A percentile compares a stretch with the other conserved stretches of the same genome.
Evolutionary conservation across 495 filamentous ascomycete genomes (phyloP).

Genomic region (Penicillium desertorum): DNA sequence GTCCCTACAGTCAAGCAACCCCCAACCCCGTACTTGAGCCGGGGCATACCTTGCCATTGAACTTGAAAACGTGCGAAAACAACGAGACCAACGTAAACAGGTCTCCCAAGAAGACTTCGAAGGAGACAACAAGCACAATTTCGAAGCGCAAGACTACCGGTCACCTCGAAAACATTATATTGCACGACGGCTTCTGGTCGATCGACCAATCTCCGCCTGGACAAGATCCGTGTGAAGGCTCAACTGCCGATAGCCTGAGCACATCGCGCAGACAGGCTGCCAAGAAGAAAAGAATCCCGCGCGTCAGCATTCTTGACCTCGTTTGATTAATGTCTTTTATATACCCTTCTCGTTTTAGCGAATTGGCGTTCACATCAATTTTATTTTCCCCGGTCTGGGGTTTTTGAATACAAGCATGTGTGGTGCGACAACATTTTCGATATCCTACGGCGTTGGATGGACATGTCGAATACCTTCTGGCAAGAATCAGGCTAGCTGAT

Average conservation of each 20-base stretch:
- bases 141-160: slow-evolving; percentile 9
- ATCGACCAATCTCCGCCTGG: slow-evolving; percentile 20
- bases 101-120: background rate
- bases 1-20: background rate
- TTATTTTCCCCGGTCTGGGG: background rate
- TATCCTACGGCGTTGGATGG: background rate
- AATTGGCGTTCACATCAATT: background rate
- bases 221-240: background rate
- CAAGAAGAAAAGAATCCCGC: slow-evolving; percentile 38
- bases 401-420: background rate
- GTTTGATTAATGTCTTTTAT: slow-evolving; percentile 16
- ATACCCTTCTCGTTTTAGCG: slow-evolving; percentile 14
- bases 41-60: background rate
- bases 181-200: slow-evolving; percentile 38
- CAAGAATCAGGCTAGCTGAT: background rate
- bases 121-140: background rate
- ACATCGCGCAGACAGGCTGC: slow-evolving; percentile 1
- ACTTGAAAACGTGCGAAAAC: background rate
- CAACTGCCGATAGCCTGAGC: background rate
- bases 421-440: background rate
- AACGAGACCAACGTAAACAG: background rate
- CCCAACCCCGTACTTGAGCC: background rate
- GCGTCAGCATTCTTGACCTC: slow-evolving; percentile 43
- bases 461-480: background rate
- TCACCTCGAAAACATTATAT: slow-evolving; percentile 34